Evolutionary conservation across 2,329 filamentous ascomycete species (phyloP).

Genomic region (Penicillium sp.): DNA sequence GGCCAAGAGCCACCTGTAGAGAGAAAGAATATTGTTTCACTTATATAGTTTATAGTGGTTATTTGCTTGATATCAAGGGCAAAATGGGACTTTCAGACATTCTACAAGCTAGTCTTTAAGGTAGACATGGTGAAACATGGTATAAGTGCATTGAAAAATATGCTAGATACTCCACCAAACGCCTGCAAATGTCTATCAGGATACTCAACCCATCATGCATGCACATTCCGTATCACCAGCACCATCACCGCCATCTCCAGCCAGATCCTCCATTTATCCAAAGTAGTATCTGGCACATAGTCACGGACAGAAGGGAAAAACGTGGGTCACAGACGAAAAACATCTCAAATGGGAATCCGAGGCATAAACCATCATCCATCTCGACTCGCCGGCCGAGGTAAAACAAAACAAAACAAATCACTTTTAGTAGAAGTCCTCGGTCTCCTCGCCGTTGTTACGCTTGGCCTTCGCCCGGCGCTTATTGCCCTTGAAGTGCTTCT

Average conservation of each 20-base stretch:
- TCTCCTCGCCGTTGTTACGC: slow-evolving; percentile 33
- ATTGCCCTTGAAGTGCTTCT: slow-evolving; percentile 72
- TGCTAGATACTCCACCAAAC: slow-evolving; percentile 13
- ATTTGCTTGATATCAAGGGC: not conserved
- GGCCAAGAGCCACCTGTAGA: slow-evolving; percentile 39
- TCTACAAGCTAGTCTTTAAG: not conserved
- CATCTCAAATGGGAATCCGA: slow-evolving; percentile 7
- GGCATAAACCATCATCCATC: slow-evolving; percentile 14
- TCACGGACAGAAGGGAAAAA: not conserved
- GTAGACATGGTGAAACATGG: not conserved
- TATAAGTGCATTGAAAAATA: slow-evolving; percentile 6
- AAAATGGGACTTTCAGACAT: not conserved
- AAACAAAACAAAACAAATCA: slow-evolving; percentile 13
- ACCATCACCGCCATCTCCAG: slow-evolving; percentile 5
- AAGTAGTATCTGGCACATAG: not conserved
- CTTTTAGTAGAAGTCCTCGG: slow-evolving; percentile 35
- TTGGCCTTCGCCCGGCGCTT: slow-evolving; percentile 39
- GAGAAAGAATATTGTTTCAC: not conserved
- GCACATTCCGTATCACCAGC: slow-evolving; percentile 20
- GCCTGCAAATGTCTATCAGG: slow-evolving; percentile 23
- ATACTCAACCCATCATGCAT: slow-evolving; percentile 19
- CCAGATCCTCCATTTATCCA: slow-evolving; percentile 1
- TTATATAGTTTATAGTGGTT: not conserved
- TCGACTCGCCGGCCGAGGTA: slow-evolving; percentile 26
- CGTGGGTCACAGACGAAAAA: slow-evolving; percentile 8